Conservation (phyloP, 176 grass and related monocot genomes). For the Ensete glaucum region DNA sequence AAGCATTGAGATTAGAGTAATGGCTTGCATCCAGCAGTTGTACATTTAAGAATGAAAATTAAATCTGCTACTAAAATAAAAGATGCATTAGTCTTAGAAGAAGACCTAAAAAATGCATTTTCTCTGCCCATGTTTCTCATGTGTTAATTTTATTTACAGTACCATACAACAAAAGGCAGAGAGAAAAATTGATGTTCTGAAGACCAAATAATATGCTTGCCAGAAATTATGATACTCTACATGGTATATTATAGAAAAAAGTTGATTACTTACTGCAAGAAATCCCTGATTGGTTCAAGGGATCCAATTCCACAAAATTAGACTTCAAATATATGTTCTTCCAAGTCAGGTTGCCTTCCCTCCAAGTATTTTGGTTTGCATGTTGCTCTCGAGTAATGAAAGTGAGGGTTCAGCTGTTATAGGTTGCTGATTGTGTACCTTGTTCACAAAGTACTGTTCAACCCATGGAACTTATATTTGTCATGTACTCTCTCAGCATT, state of each 20-base stretch:
- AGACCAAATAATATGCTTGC: not conserved
- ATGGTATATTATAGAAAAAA: not conserved
- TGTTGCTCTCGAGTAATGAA: not conserved
- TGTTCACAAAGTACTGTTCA: conserved; percentile 53
- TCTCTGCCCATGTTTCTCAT: not conserved
- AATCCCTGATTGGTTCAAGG: not conserved
- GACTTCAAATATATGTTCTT: not conserved
- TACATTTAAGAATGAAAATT: no score
- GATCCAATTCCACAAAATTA: not conserved
- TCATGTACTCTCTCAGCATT: conserved; percentile 84
- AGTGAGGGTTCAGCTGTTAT: not conserved
- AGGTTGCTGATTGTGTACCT: conserved; percentile 8
- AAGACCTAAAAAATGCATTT: not conserved
- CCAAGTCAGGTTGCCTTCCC: not conserved
- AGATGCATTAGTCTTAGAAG: not conserved
- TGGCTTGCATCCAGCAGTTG: no score
- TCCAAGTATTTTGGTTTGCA: not conserved
- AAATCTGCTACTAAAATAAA: not conserved
- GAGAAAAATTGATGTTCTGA: not conserved
- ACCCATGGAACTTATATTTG: conserved; percentile 61
- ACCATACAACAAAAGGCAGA: not conserved
- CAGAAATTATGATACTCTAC: not conserved
- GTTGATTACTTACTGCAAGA: not conserved
- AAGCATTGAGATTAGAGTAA: no score
- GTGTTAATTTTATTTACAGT: not conserved